Evolutionary conservation across 2,329 filamentous ascomycete genomes (phyloP).

Genomic region (Colletotrichum navitas): DNA sequence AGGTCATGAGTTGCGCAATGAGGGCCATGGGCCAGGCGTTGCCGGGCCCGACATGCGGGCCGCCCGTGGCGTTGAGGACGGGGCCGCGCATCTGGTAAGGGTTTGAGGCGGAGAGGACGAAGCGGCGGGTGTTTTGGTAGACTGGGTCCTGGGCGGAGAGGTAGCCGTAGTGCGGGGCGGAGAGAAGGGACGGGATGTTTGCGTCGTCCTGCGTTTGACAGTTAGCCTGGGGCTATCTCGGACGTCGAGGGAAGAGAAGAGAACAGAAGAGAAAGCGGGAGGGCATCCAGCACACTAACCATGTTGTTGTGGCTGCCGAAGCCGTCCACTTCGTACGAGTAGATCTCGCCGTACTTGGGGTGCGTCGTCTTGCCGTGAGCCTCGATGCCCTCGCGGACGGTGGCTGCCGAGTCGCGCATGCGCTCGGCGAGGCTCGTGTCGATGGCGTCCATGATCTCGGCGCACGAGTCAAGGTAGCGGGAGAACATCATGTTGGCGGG

Average conservation of each 20-base stretch:
- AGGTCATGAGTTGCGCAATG: conserved; percentile 84
- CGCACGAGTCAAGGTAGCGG: conserved; percentile 67
- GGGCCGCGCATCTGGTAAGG: conserved; percentile 76
- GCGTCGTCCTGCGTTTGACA: conserved; percentile 64
- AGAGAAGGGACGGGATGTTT: conserved; percentile 73
- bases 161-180: conserved; percentile 71
- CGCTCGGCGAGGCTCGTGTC: conserved; percentile 64
- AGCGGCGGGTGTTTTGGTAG: conserved; percentile 81
- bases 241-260: neutral
- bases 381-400: conserved; percentile 74
- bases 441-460: conserved; percentile 59
- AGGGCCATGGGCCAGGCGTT: conserved; percentile 91
- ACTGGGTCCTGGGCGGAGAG: conserved; percentile 67
- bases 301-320: conserved; percentile 72
- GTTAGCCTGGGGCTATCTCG: neutral
- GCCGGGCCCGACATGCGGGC: conserved; percentile 69
- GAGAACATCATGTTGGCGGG: conserved; percentile 91
- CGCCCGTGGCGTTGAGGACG: conserved; percentile 64
- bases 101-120: conserved; percentile 78
- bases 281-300: conserved; percentile 50
- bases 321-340: conserved; percentile 78
- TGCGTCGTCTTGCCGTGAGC: conserved; percentile 76
- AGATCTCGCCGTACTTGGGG: conserved; percentile 72
- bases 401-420: conserved; percentile 69
- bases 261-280: neutral